These are phyloP conservation scores for Podospora sp. DNA, from an alignment of 495 filamentous ascomycete genomes.

Conservation along the genomic window DNA sequence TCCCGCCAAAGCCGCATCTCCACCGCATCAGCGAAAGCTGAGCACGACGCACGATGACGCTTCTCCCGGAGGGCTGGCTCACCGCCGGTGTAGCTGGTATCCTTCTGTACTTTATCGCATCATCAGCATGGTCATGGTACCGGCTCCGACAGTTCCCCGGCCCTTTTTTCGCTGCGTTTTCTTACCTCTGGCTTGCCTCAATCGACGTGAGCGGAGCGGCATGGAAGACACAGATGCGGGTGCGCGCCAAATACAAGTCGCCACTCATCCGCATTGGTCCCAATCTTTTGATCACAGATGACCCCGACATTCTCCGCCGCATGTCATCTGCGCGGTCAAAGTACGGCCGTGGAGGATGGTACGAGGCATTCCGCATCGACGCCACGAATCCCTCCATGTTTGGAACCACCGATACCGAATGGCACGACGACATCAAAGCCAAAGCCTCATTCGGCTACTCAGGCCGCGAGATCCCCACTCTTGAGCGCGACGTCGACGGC, in stretches of 20 bases:
- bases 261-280: slow-evolving; percentile 53
- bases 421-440: slow-evolving; percentile 29
- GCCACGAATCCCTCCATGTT: slow-evolving; percentile 38
- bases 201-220: slow-evolving; percentile 10
- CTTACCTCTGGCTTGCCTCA: slow-evolving; percentile 27
- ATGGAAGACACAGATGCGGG: slow-evolving; percentile 40
- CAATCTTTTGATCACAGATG: slow-evolving; percentile 48
- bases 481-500: slow-evolving; percentile 11
- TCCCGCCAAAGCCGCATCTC: no score
- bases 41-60: no score
- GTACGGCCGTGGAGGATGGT: slow-evolving; percentile 41
- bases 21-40: no score
- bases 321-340: slow-evolving; percentile 37
- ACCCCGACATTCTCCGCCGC: slow-evolving; percentile 40
- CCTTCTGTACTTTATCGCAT: neutral
- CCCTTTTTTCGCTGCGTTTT: slow-evolving; percentile 27
- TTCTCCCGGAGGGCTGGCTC: neutral
- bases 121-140: slow-evolving; percentile 18
- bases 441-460: slow-evolving; percentile 40
- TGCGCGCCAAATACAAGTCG: slow-evolving; percentile 46
- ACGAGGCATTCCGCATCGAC: slow-evolving; percentile 24
- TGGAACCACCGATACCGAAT: slow-evolving; percentile 30
- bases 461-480: slow-evolving; percentile 38
- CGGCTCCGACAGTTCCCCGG: slow-evolving; percentile 33
- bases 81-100: neutral